phyloP scores from a whole-genome alignment of 768 basidiomycete genomes.

The Suillus variegatus region DNA sequence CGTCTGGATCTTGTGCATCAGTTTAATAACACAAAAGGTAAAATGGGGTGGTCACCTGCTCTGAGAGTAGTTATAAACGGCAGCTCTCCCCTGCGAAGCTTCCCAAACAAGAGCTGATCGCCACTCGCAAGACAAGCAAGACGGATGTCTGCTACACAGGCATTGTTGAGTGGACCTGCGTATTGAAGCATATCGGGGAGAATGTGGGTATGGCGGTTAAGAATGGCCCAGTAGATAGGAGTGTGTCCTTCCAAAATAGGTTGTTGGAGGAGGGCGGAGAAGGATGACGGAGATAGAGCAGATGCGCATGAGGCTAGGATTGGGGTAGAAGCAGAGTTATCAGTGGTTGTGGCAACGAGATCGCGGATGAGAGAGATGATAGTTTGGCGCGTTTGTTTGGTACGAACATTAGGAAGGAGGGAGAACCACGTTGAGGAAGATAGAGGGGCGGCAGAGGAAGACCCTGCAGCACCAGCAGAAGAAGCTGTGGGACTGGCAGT shows the following conservation, averaged over 20 bases:
- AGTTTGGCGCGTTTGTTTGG: conserved; percentile 53
- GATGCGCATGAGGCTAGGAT: conserved; percentile 30
- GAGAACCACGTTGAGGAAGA: conserved; percentile 18
- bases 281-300: conserved; percentile 34
- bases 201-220: conserved; percentile 47
- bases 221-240: conserved; percentile 73
- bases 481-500: background rate
- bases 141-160: conserved; percentile 61
- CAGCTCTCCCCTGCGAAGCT: conserved; percentile 16
- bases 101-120: conserved; percentile 29
- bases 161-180: conserved; percentile 43
- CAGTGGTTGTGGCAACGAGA: conserved; percentile 41
- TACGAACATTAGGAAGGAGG: conserved; percentile 22
- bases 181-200: conserved; percentile 55
- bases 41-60: conserved; percentile 11
- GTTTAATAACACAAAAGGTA: background rate
- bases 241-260: conserved; percentile 63
- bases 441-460: background rate
- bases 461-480: no score
- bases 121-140: conserved; percentile 54
- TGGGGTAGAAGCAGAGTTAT: conserved; percentile 60
- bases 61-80: conserved; percentile 14
- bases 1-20: conserved; percentile 43
- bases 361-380: conserved; percentile 58
- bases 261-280: conserved; percentile 62